A percentile compares a stretch with the other conserved stretches of the same genome.
Evolutionary conservation across 345 rosid genomes (phyloP).

Genomic region (Euphorbia tirucalli): DNA sequence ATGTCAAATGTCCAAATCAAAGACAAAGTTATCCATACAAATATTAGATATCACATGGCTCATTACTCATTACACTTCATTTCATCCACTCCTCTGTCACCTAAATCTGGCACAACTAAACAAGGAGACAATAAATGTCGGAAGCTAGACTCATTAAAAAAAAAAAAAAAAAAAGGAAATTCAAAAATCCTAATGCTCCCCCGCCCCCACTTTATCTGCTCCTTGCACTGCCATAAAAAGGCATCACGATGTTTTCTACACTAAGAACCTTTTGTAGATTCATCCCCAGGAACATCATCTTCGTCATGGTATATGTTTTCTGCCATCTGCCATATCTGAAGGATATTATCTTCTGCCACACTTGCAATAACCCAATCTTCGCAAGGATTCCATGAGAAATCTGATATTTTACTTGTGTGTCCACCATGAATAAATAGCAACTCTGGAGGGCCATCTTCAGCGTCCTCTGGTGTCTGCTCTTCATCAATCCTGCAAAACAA

Average conservation of each 20-base stretch:
- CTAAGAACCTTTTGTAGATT: slow-evolving; percentile 54
- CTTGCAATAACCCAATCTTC: slow-evolving; percentile 98
- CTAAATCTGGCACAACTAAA: not conserved
- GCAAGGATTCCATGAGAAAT: slow-evolving; percentile 98
- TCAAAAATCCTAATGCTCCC: not conserved
- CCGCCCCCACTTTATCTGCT: too few relatives aligned
- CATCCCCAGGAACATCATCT: slow-evolving; percentile 87
- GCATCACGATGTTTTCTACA: too few relatives aligned
- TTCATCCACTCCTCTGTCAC: not conserved
- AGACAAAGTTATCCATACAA: not conserved
- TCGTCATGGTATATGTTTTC: slow-evolving; percentile 98
- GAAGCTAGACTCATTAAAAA: not conserved
- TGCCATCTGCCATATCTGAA: slow-evolving; percentile 99
- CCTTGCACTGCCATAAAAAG: too few relatives aligned
- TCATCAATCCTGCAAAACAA: slow-evolving; percentile 31
- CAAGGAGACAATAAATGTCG: not conserved
- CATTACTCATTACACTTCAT: not conserved
- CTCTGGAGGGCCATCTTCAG: slow-evolving; percentile 99
- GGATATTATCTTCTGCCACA: slow-evolving; percentile 98
- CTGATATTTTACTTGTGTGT: slow-evolving; percentile 96
- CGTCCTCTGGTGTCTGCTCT: slow-evolving; percentile 52
- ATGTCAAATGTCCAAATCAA: not conserved
- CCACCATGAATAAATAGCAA: slow-evolving; percentile 98
- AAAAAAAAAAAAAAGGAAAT: not conserved
- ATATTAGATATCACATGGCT: not conserved